Percentiles rank a stretch among this genome's conserved stretches.
Evolutionary conservation across 768 basidiomycete species (phyloP).

Genomic region (Pulveroboletus frians): DNA sequence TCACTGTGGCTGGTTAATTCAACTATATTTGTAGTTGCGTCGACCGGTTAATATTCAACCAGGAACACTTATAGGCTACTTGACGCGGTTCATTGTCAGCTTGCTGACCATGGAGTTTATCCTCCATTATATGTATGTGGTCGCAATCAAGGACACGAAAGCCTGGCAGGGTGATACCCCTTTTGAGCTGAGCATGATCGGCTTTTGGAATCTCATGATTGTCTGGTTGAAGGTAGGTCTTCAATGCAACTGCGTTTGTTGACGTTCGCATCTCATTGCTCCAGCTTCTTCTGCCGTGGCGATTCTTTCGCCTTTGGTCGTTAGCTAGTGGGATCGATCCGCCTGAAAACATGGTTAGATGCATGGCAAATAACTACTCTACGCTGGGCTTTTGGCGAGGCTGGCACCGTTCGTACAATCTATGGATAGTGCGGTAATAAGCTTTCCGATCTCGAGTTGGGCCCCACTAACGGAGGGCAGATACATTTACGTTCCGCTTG

Average conservation of each 20-base stretch:
- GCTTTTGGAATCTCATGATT: slow-evolving; percentile 94
- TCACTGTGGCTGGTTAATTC: neutral
- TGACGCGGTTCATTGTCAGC: slow-evolving; percentile 63
- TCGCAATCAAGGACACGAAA: slow-evolving; percentile 86
- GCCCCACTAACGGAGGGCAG: slow-evolving; percentile 36
- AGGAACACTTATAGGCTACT: slow-evolving; percentile 47
- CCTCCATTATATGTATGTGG: slow-evolving; percentile 93
- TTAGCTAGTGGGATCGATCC: slow-evolving; percentile 83
- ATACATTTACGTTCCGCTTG: slow-evolving; percentile 92
- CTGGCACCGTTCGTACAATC: slow-evolving; percentile 96
- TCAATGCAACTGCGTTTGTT: neutral
- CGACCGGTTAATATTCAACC: slow-evolving; percentile 45
- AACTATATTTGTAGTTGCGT: slow-evolving; percentile 44
- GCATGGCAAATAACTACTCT: slow-evolving; percentile 97
- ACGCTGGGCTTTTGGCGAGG: slow-evolving; percentile 89
- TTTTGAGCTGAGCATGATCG: slow-evolving; percentile 82
- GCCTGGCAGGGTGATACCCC: slow-evolving; percentile 80
- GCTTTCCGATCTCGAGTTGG: slow-evolving; percentile 4
- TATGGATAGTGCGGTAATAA: slow-evolving; percentile 82
- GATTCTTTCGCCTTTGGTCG: slow-evolving; percentile 95
- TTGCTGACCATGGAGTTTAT: slow-evolving; percentile 86
- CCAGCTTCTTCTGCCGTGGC: slow-evolving; percentile 90
- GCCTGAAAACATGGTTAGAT: slow-evolving; percentile 99
- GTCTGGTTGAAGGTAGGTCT: slow-evolving; percentile 88
- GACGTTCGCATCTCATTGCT: neutral